phyloP scores from a whole-genome alignment of 2,329 filamentous ascomycete species.

The Alternaria dauci region DNA sequence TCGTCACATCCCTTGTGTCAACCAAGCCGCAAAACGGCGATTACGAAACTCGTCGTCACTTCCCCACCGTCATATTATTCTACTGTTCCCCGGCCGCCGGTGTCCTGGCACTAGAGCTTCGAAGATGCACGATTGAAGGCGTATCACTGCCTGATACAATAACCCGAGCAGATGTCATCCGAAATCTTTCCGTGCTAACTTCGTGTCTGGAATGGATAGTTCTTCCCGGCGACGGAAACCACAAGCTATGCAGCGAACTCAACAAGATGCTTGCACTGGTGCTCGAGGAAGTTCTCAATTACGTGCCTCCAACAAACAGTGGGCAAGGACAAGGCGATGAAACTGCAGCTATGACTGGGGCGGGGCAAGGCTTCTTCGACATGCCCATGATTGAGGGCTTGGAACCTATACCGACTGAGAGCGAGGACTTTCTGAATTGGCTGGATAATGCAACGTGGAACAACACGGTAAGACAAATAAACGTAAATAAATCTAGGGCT shows the following conservation, averaged over 20 bases:
- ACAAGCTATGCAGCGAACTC: constrained; percentile 47
- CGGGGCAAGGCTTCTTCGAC: constrained; percentile 44
- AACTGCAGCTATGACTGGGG: constrained; percentile 12
- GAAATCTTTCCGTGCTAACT: constrained; percentile 48
- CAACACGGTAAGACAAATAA: constrained; percentile 33
- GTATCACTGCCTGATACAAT: constrained; percentile 40
- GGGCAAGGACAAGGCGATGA: constrained; percentile 23
- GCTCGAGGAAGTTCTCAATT: constrained; percentile 49
- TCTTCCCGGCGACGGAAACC: constrained; percentile 46
- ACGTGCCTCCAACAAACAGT: constrained; percentile 37
- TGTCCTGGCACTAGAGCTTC: constrained; percentile 45
- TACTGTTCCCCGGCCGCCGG: constrained; percentile 49
- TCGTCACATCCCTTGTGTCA: constrained; percentile 42
- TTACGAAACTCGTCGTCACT: constrained; percentile 44
- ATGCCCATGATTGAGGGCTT: constrained; percentile 47
- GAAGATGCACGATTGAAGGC: constrained; percentile 46
- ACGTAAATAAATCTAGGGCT: background rate
- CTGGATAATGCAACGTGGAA: constrained; percentile 50
- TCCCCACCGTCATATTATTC: constrained; percentile 46
- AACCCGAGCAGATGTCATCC: constrained; percentile 47
- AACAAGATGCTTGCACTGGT: constrained; percentile 49
- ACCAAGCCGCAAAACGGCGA: constrained; percentile 44
- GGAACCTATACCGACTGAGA: constrained; percentile 49
- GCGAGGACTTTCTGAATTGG: constrained; percentile 48
- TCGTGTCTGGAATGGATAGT: constrained; percentile 48